A percentile compares a stretch with the other conserved stretches of the same genome.
phyloP scores from a whole-genome alignment of 345 rosid species.

The Fremontodendron californicum region DNA sequence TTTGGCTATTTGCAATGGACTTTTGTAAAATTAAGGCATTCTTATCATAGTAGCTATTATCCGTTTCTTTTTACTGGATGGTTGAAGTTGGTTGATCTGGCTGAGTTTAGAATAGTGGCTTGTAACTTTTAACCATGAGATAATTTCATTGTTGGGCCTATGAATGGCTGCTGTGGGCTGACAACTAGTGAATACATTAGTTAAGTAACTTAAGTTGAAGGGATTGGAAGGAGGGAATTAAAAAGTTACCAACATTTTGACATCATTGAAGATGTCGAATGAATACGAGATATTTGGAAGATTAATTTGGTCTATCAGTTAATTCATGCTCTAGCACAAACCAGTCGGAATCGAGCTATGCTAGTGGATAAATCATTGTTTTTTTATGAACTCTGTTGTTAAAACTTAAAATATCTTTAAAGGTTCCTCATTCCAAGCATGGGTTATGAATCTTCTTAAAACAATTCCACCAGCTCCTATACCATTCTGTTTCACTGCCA shows the following conservation, averaged over 20 bases:
- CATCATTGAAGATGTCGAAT: background rate
- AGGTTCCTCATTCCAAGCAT: background rate
- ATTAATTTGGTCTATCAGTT: background rate
- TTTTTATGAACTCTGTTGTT: constrained; percentile 1
- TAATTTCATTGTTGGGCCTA: background rate
- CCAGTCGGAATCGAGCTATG: background rate
- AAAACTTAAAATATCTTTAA: background rate
- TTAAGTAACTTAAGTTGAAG: background rate
- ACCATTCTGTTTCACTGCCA: background rate
- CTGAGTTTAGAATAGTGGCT: background rate
- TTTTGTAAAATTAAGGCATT: no score
- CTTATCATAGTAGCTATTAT: background rate
- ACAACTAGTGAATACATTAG: background rate
- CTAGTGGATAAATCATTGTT: background rate
- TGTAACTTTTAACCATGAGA: background rate
- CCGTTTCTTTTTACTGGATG: background rate
- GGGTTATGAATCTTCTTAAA: constrained; percentile 2
- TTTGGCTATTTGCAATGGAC: no score
- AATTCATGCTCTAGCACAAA: background rate
- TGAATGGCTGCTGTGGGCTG: background rate
- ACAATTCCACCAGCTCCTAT: background rate
- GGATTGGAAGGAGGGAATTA: background rate
- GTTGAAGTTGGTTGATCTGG: background rate
- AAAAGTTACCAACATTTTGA: background rate
- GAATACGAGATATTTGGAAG: background rate